Conservation (phyloP, 176 grass and related monocot species). For the Aechmea fasciata region DNA sequence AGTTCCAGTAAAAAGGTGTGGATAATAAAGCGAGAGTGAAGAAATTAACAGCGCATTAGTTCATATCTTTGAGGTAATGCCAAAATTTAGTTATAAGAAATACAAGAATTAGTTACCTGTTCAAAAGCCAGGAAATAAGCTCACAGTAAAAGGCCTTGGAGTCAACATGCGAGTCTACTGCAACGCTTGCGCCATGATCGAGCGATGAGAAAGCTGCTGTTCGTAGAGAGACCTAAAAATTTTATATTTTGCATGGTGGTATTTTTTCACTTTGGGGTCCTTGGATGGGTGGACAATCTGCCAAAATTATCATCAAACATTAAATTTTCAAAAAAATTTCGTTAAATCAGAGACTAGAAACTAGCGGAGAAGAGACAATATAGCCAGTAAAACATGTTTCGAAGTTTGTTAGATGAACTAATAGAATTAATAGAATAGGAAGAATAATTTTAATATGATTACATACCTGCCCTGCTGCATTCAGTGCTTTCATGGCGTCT, state of each 20-base stretch:
- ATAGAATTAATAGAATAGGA: too few species aligned
- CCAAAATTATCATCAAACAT: neutral
- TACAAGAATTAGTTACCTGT: neutral
- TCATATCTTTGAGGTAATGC: neutral
- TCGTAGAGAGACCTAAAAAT: slow-evolving; percentile 85
- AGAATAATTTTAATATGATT: neutral
- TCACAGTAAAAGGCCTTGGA: neutral
- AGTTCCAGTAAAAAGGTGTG: too few species aligned
- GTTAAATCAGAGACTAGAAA: too few species aligned
- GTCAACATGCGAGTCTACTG: slow-evolving; percentile 20
- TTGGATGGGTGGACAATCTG: slow-evolving; percentile 71
- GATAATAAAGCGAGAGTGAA: neutral
- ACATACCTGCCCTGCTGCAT: slow-evolving; percentile 71
- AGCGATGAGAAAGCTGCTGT: slow-evolving; percentile 55
- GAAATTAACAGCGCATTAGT: neutral
- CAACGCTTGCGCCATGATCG: slow-evolving; percentile 56
- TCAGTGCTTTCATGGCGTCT: slow-evolving; percentile 74
- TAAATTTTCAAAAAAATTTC: neutral
- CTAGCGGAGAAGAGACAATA: too few species aligned
- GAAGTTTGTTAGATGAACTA: too few species aligned
- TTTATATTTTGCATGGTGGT: slow-evolving; percentile 76
- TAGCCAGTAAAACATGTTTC: too few species aligned
- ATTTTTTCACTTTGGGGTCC: slow-evolving; percentile 74
- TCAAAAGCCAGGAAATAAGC: neutral
- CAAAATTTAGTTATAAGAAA: neutral